These are phyloP conservation scores for Fusarium transvaalense DNA, from an alignment of 2,329 filamentous ascomycete species.

Conservation along the genomic window DNA sequence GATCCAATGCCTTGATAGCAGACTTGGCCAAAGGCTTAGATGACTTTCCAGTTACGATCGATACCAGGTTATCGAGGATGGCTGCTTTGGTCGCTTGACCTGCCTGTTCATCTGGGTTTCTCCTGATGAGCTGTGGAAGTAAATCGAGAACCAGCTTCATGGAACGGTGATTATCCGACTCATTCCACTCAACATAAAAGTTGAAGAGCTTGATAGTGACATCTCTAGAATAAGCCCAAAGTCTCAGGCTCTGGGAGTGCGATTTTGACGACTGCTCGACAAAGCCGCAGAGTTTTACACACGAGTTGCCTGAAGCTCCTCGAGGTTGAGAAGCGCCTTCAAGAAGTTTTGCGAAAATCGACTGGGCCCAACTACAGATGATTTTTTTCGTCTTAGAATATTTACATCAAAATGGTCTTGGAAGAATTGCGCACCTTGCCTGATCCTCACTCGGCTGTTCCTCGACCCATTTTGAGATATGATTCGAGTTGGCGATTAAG, in stretches of 20 bases:
- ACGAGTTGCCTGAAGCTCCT: slow-evolving; percentile 68
- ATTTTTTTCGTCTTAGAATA: slow-evolving; percentile 43
- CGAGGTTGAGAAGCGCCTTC: slow-evolving; percentile 65
- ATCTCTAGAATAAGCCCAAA: slow-evolving; percentile 65
- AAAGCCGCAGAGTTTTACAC: slow-evolving; percentile 70
- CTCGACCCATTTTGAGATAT: slow-evolving; percentile 59
- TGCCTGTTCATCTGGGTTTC: slow-evolving; percentile 60
- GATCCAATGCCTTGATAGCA: slow-evolving; percentile 74
- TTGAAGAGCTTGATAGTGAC: slow-evolving; percentile 66
- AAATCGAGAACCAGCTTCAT: slow-evolving; percentile 73
- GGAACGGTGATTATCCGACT: slow-evolving; percentile 73
- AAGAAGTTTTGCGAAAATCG: slow-evolving; percentile 63
- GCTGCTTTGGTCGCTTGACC: slow-evolving; percentile 57
- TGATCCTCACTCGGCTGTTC: slow-evolving; percentile 53
- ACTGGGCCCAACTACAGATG: slow-evolving; percentile 51
- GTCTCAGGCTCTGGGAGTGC: slow-evolving; percentile 54
- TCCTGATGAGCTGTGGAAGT: slow-evolving; percentile 63
- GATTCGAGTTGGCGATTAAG: slow-evolving; percentile 54
- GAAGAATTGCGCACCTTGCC: slow-evolving; percentile 52
- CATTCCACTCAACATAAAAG: slow-evolving; percentile 76
- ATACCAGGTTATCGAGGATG: slow-evolving; percentile 66
- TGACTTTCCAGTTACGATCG: slow-evolving; percentile 70
- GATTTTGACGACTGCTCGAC: slow-evolving; percentile 71
- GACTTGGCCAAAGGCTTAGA: slow-evolving; percentile 76
- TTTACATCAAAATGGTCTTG: slow-evolving; percentile 25